These are phyloP conservation scores for Diaporthe humulicola DNA, from an alignment of 2,329 filamentous ascomycete species.

Conservation along the genomic window DNA sequence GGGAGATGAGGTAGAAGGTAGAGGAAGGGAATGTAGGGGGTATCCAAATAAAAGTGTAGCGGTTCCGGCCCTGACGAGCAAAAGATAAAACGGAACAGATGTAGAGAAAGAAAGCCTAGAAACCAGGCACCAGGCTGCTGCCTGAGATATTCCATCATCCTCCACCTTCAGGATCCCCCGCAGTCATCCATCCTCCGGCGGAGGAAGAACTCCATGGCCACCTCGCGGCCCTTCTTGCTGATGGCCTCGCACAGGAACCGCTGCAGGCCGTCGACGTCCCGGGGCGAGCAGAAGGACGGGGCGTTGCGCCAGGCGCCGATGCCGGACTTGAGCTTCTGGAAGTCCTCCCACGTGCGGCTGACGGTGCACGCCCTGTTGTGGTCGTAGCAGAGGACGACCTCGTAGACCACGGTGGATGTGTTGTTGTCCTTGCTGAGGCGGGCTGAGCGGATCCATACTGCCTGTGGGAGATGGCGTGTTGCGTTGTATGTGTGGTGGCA, in stretches of 20 bases:
- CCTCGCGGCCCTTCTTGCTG: conserved; percentile 36
- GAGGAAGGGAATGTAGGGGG: conserved; percentile 9
- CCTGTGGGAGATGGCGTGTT: conserved; percentile 42
- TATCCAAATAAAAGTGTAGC: conserved; percentile 29
- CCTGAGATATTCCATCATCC: not conserved
- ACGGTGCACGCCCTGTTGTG: conserved; percentile 51
- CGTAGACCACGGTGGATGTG: conserved; percentile 40
- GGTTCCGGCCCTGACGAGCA: conserved; percentile 25
- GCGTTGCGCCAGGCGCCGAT: conserved; percentile 36
- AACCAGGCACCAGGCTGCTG: not conserved
- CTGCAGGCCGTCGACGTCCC: conserved; percentile 42
- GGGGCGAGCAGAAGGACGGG: conserved; percentile 28
- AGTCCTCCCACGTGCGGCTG: conserved; percentile 47
- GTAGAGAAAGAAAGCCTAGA: not conserved
- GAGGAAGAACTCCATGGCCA: conserved; percentile 47
- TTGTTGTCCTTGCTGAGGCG: conserved; percentile 19
- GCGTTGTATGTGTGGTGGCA: conserved; percentile 50
- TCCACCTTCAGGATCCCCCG: not conserved
- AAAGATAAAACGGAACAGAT: not conserved
- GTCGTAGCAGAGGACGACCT: conserved; percentile 48
- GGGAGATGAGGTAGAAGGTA: not conserved
- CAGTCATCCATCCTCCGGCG: conserved; percentile 49
- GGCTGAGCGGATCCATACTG: conserved; percentile 44
- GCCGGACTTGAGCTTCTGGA: conserved; percentile 41
- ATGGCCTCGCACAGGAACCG: conserved; percentile 42